Evolutionary conservation across 2,329 filamentous ascomycete species (phyloP).

Genomic region (Fusarium tjaetaba): DNA sequence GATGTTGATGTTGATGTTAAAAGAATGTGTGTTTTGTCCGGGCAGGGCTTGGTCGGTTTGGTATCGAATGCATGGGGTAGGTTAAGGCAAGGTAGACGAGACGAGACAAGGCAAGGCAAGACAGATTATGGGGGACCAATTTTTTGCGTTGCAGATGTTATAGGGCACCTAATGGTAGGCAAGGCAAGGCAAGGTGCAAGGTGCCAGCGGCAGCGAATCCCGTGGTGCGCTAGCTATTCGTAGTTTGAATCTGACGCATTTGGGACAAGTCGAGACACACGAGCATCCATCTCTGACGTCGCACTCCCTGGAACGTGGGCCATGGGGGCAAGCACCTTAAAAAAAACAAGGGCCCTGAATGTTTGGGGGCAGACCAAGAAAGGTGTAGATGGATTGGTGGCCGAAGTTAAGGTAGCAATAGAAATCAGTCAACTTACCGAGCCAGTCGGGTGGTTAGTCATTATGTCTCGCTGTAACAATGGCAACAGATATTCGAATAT

Average conservation of each 20-base stretch:
- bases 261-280: constrained; percentile 48
- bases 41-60: constrained; percentile 20
- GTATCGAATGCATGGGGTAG: constrained; percentile 21
- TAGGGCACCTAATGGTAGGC: not conserved
- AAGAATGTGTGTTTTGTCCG: constrained; percentile 33
- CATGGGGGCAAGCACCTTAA: constrained; percentile 15
- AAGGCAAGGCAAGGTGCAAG: constrained; percentile 18
- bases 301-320: constrained; percentile 37
- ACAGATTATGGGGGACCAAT: constrained; percentile 13
- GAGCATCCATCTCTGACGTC: constrained; percentile 50
- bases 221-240: constrained; percentile 41
- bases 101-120: not conserved
- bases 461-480: not conserved
- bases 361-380: not conserved
- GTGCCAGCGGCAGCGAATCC: constrained; percentile 41
- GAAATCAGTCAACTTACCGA: constrained; percentile 4
- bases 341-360: not conserved
- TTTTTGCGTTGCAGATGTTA: constrained; percentile 37
- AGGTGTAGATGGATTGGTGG: not conserved
- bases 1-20: constrained; percentile 1
- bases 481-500: not conserved
- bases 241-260: constrained; percentile 42
- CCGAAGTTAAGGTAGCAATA: not conserved
- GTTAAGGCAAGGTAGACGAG: not conserved
- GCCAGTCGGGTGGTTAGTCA: not conserved